These are phyloP conservation scores for Trichoderma aggressivum DNA, from an alignment of 2,329 filamentous ascomycete species.

Conservation along the genomic window DNA sequence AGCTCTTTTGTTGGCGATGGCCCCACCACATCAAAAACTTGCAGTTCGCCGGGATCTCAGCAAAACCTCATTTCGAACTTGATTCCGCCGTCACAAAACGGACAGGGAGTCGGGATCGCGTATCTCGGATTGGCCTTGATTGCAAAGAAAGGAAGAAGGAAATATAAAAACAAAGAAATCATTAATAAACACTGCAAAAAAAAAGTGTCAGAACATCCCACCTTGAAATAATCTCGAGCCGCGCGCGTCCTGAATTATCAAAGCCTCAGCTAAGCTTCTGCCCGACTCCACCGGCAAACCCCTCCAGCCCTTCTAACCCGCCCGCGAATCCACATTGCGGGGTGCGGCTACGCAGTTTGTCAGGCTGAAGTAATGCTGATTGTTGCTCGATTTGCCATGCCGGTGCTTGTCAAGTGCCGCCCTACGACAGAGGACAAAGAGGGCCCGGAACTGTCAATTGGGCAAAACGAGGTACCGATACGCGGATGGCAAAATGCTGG, in stretches of 20 bases:
- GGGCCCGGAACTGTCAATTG: not conserved
- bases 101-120: not conserved
- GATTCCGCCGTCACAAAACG: not conserved
- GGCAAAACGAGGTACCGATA: not conserved
- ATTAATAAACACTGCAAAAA: not conserved
- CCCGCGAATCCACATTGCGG: conserved; percentile 5
- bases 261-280: conserved; percentile 30
- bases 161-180: not conserved
- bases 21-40: not conserved
- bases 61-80: not conserved
- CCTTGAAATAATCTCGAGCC: not conserved
- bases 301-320: not conserved
- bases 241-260: conserved; percentile 22
- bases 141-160: not conserved
- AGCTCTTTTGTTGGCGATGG: not conserved
- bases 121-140: not conserved
- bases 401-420: not conserved
- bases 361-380: conserved; percentile 31
- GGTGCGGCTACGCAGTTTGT: conserved; percentile 25
- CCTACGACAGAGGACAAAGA: not conserved
- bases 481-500: too few relatives aligned
- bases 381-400: not conserved
- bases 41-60: not conserved
- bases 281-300: not conserved
- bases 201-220: not conserved